Evolutionary conservation across 352 stramenopile genomes (phyloP).

Genomic region (Phytophthora pseudosyringae): DNA sequence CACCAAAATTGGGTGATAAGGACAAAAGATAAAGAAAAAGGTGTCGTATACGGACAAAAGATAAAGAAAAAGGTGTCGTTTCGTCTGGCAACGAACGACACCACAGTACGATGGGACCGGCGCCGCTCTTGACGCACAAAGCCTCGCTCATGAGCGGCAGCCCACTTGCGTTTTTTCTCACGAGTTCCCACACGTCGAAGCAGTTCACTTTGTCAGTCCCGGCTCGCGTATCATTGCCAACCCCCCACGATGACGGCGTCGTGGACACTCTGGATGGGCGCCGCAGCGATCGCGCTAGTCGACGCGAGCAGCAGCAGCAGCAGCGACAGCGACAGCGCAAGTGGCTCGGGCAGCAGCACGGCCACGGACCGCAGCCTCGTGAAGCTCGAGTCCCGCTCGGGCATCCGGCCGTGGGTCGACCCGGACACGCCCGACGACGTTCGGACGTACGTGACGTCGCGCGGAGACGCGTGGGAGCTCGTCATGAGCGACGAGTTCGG

Average conservation of each 20-base stretch:
- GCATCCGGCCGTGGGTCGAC: slow-evolving; percentile 65
- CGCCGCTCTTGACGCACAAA: slow-evolving; percentile 31
- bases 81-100: slow-evolving; percentile 5
- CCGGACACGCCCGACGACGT: slow-evolving; percentile 52
- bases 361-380: slow-evolving; percentile 35
- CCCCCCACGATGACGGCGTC: not conserved
- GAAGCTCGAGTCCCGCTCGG: slow-evolving; percentile 50
- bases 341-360: slow-evolving; percentile 28
- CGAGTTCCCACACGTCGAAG: not conserved
- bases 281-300: slow-evolving; percentile 18
- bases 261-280: slow-evolving; percentile 11
- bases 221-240: not conserved
- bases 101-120: slow-evolving; percentile 25
- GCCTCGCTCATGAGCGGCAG: slow-evolving; percentile 3
- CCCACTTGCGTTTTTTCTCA: slow-evolving; percentile 19
- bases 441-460: slow-evolving; percentile 54
- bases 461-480: slow-evolving; percentile 60
- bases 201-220: not conserved
- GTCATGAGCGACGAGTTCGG: slow-evolving; percentile 81
- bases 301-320: slow-evolving; percentile 19
- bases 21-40: slow-evolving; percentile 1
- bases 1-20: no score
- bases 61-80: not conserved
- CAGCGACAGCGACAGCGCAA: slow-evolving; percentile 16
- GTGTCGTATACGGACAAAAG: not conserved